Evolutionary conservation across 2,329 filamentous ascomycete genomes (phyloP), one percentile per base, ranked within the genome.

Genomic region (Escovopsis sp.): DNA sequence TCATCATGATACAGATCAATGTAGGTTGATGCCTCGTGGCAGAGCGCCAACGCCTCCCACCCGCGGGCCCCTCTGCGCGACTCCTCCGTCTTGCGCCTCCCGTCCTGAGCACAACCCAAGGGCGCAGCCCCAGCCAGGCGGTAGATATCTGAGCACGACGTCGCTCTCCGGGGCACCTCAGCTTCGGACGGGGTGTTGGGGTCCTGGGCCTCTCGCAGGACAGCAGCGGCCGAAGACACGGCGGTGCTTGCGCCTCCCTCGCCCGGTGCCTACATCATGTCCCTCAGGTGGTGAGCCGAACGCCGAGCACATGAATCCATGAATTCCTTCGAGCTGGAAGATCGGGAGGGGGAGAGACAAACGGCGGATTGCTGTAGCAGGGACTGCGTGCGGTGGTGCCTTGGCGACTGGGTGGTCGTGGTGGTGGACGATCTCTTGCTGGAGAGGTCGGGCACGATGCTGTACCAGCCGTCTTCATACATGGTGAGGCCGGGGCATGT

Each of bases 401-500:
- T 68, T 31, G 63, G 45, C 33, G 57, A 49, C 38, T 64, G 59
- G 11, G 21, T 7, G 21, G n/a, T n/a, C 23, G 48, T 49, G 28
- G 64, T 59, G 17, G 62, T 56, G 30, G 61, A 48, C n/a, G 60
- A 58, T 40, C 62, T 62, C 46, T 65, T 69, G 43, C 66, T 60
- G 39, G 68, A 60, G 36, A 70, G 58, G 37, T 79, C 72, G 18
- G 79, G 71, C 43, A 82, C 72, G 51, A 84, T 78, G 53, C 70
- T 83, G 60, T 87, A 85, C 81, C 82, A 88, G 21, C 79, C 76
- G 56, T 88, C 82, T 57, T 88, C 82, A 55, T 83, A 83, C 79
- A 85, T 86, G 45, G 45, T 62, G 28, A 31, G 2, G 45, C 35
- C 23, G 31, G 35, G 36, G 23, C 35, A 15, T 27, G 37, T 30